Base-by-base conservation (phyloP, 2,329 filamentous ascomycete species). In the Aspergillus pseudoviridinutans region DNA sequence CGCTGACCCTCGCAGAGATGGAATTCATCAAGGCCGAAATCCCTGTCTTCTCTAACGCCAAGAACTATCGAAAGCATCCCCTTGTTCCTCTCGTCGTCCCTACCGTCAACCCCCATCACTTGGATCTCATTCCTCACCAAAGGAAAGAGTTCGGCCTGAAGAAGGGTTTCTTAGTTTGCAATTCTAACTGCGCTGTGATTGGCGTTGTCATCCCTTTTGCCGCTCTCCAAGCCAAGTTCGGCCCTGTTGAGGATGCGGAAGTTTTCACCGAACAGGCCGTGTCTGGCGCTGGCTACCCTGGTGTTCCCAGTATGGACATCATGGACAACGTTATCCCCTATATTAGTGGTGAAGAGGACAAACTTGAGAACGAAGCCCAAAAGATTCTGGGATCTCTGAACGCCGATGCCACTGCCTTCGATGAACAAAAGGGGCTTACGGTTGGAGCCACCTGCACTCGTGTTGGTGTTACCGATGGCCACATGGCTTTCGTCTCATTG, bases 181-280 rank as follows among this genome's bases (percentile, higher is more conserved):
- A 97, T 80, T 96, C 91, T 64, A 97, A 97, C 80, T 99, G 94
- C 78, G 93, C 93, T 56, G 93, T 97, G 70, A 96, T 97, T 68
- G 93, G 93, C 50, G 86, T 97, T 58, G 93, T 97, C 60, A 95
- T 96, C 62, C 94, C 94, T 25, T 93, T 97, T 71, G 92, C 92
- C 10, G 93, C 93, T 17, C 85, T 97, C 38, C 90, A 96, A 74
- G 85, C 87, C 53, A 87, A 85, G 67, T 96, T 97, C 69, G 94
- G 93, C 49, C 87, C 88, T n/a, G 80, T 88, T 29, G 81, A 84
- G 63, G 78, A 82, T 67, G 89, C 96, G 65, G 88, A 90, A 60
- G 90, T 97, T 53, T 92, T 97, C 66, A 97, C 94, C 47, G 87
- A 96, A 83, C 94, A 97, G 79, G 93, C 94, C 58, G 87, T 97